Evolutionary conservation across 2,329 filamentous ascomycete species (phyloP).

Genomic region (Paracoccidioides brasiliensis): DNA sequence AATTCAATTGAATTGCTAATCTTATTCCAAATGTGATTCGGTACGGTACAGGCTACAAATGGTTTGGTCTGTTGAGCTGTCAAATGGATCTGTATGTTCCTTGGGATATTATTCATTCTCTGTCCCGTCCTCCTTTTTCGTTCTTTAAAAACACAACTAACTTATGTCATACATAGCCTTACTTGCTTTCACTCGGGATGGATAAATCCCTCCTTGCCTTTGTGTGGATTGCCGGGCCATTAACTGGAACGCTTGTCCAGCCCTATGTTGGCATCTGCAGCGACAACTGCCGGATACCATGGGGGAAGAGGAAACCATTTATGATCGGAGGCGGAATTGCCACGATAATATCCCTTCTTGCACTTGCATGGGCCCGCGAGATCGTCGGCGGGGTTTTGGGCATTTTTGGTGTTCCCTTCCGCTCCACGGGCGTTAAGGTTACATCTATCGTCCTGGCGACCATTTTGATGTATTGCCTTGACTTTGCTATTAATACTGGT

Average conservation of each 20-base stretch:
- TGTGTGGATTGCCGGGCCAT: slow-evolving; percentile 71
- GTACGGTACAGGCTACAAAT: slow-evolving; percentile 56
- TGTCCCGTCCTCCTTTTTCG: not conserved
- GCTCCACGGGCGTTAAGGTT: slow-evolving; percentile 50
- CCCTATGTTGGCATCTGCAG: slow-evolving; percentile 72
- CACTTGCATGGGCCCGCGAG: slow-evolving; percentile 61
- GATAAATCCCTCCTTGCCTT: slow-evolving; percentile 72
- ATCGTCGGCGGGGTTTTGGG: slow-evolving; percentile 54
- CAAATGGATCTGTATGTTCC: slow-evolving; percentile 61
- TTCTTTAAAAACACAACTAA: not conserved
- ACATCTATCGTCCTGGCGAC: slow-evolving; percentile 67
- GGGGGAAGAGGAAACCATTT: slow-evolving; percentile 71
- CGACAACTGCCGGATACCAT: slow-evolving; percentile 59
- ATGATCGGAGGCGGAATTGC: slow-evolving; percentile 58
- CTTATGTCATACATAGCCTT: slow-evolving; percentile 38
- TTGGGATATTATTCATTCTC: not conserved
- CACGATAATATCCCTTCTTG: slow-evolving; percentile 54
- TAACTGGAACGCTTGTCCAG: slow-evolving; percentile 67
- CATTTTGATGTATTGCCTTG: slow-evolving; percentile 74
- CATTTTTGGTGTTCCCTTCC: slow-evolving; percentile 57
- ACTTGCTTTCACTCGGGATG: slow-evolving; percentile 64
- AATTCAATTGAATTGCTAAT: slow-evolving; percentile 1
- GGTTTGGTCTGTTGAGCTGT: slow-evolving; percentile 90
- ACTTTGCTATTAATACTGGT: slow-evolving; percentile 91
- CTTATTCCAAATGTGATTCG: not conserved